Evolutionary conservation across 176 grass and related monocot genomes (phyloP).

Genomic region (Guadua angustifolia): DNA sequence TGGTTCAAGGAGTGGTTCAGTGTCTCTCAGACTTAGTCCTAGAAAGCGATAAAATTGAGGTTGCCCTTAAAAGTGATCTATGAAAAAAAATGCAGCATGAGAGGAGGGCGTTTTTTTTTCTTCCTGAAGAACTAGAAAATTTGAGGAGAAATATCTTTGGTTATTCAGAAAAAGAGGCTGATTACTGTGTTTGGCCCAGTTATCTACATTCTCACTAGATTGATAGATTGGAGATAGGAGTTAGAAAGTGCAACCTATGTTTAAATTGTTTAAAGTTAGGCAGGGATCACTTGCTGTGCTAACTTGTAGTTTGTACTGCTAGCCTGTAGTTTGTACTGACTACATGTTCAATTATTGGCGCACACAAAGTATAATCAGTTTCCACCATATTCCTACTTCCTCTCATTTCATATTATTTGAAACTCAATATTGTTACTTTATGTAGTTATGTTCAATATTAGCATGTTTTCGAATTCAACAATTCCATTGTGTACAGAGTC

Average conservation of each 20-base stretch:
- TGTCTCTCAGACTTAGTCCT: slow-evolving; percentile 42
- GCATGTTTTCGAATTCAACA: slow-evolving; percentile 26
- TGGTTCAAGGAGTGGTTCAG: slow-evolving; percentile 13
- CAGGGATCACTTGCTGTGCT: neutral
- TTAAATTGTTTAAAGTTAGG: neutral
- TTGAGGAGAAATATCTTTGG: neutral
- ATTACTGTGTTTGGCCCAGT: neutral
- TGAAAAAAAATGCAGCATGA: neutral
- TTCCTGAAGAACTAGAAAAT: slow-evolving; percentile 22
- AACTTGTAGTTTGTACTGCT: neutral
- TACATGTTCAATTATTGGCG: neutral
- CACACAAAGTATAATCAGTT: slow-evolving; percentile 19
- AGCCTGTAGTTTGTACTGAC: neutral
- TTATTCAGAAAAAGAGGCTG: neutral
- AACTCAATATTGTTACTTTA: neutral
- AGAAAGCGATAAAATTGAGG: slow-evolving; percentile 31
- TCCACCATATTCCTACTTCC: slow-evolving; percentile 8
- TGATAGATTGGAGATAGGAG: neutral
- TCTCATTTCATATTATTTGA: neutral
- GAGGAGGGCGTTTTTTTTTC: neutral
- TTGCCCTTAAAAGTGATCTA: neutral
- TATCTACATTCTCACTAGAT: neutral
- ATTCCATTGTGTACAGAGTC: neutral
- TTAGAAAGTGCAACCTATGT: slow-evolving; percentile 3
- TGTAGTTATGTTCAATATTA: neutral